A percentile compares a stretch with the other conserved stretches of the same genome.
Conservation (phyloP, 73 alveolate species). For the Paramecium pentaurelia region DNA sequence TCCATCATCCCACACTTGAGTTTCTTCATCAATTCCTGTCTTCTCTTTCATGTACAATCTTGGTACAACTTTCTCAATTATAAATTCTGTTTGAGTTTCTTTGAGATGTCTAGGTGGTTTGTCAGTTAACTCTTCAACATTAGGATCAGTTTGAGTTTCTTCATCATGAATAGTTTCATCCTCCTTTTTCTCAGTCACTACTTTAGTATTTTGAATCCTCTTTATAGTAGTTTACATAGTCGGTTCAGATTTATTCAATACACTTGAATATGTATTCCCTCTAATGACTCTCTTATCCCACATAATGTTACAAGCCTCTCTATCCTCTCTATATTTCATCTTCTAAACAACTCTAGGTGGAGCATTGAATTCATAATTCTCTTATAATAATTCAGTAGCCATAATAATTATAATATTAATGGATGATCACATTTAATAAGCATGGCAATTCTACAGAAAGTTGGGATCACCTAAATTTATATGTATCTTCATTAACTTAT, state of each 20-base stretch:
- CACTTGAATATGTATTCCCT: conserved; percentile 17
- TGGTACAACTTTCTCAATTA: conserved; percentile 81
- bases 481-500: conserved; percentile 7
- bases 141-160: conserved; percentile 73
- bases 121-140: conserved; percentile 70
- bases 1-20: conserved; percentile 80
- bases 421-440: conserved; percentile 3
- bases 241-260: not conserved
- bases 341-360: conserved; percentile 42
- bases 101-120: conserved; percentile 65
- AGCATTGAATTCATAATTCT: conserved; percentile 45
- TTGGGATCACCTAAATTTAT: conserved; percentile 94
- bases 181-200: conserved; percentile 15
- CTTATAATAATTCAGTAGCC: conserved; percentile 34
- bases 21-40: conserved; percentile 84
- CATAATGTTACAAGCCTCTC: conserved; percentile 26
- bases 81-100: conserved; percentile 87
- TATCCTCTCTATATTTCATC: conserved; percentile 31
- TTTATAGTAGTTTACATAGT: not conserved
- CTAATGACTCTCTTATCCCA: conserved; percentile 47
- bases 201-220: not conserved
- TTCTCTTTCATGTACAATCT: conserved; percentile 81
- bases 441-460: conserved; percentile 77
- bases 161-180: conserved; percentile 25
- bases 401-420: not conserved